phyloP scores from a whole-genome alignment of 2,329 filamentous ascomycete genomes.

The Aspergillus cejpii region DNA sequence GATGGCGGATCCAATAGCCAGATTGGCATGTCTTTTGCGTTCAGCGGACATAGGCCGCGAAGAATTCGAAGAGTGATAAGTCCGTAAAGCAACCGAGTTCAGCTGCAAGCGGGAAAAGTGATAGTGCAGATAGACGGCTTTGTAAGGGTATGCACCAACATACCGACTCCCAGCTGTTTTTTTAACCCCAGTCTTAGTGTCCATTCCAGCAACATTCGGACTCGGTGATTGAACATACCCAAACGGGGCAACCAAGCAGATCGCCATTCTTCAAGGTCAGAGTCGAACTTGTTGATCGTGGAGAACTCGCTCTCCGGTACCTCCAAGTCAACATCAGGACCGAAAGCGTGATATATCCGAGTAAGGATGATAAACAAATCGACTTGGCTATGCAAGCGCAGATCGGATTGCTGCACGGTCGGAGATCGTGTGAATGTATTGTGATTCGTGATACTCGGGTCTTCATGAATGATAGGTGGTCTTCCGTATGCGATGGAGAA shows the following conservation, averaged over 20 bases:
- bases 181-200: background rate
- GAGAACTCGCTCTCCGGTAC: constrained; percentile 37
- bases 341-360: constrained; percentile 41
- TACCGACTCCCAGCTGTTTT: constrained; percentile 41
- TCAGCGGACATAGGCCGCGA: constrained; percentile 40
- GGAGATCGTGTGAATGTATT: constrained; percentile 28
- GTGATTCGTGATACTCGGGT: constrained; percentile 34
- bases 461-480: constrained; percentile 41
- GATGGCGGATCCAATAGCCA: constrained; percentile 40
- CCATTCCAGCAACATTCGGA: constrained; percentile 2
- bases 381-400: constrained; percentile 39
- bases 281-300: constrained; percentile 38
- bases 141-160: constrained; percentile 46
- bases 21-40: constrained; percentile 41
- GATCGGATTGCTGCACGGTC: constrained; percentile 29
- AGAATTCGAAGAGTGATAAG: constrained; percentile 37
- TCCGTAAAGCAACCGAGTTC: constrained; percentile 46
- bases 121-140: constrained; percentile 47
- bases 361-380: constrained; percentile 42
- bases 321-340: constrained; percentile 39
- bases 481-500: constrained; percentile 42
- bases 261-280: constrained; percentile 37
- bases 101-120: constrained; percentile 48
- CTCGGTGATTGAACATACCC: constrained; percentile 18
- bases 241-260: constrained; percentile 32